Percentiles rank a stretch among this genome's conserved stretches.
These are phyloP conservation scores for Crucihimalaya himalaica DNA, from an alignment of 345 rosid genomes.

Conservation along the genomic window DNA sequence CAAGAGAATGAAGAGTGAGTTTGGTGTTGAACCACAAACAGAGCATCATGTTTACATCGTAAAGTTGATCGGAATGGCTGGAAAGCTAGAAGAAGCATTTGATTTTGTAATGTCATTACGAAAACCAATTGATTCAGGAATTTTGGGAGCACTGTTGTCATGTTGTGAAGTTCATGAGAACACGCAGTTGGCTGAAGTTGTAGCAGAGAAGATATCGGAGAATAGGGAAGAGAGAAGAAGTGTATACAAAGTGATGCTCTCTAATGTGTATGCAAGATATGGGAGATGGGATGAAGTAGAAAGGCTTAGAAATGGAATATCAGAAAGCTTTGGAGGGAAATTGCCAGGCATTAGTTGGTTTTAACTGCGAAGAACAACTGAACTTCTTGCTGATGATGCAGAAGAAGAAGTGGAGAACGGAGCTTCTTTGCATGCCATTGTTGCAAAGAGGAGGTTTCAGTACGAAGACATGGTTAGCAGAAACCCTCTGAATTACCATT, in stretches of 20 bases:
- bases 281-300: constrained; percentile 77
- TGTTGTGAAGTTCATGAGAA: constrained; percentile 69
- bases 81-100: constrained; percentile 72
- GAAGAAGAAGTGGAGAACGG: not conserved
- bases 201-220: constrained; percentile 54
- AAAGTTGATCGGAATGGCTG: constrained; percentile 75
- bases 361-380: not conserved
- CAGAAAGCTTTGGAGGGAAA: constrained; percentile 45
- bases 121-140: constrained; percentile 68
- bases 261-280: constrained; percentile 68
- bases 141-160: constrained; percentile 83
- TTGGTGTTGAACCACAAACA: constrained; percentile 53
- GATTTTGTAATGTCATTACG: constrained; percentile 56
- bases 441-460: not conserved
- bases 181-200: constrained; percentile 62
- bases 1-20: constrained; percentile 67
- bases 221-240: constrained; percentile 60
- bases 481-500: not conserved
- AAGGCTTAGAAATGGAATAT: constrained; percentile 52
- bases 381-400: not conserved
- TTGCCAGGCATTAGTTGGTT: constrained; percentile 67
- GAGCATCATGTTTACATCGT: constrained; percentile 81
- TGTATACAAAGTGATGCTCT: constrained; percentile 73
- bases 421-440: not conserved
- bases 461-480: not conserved